Base-by-base conservation (phyloP, 805 yeast species). In the Wickerhamiella kurtzmanii region DNA sequence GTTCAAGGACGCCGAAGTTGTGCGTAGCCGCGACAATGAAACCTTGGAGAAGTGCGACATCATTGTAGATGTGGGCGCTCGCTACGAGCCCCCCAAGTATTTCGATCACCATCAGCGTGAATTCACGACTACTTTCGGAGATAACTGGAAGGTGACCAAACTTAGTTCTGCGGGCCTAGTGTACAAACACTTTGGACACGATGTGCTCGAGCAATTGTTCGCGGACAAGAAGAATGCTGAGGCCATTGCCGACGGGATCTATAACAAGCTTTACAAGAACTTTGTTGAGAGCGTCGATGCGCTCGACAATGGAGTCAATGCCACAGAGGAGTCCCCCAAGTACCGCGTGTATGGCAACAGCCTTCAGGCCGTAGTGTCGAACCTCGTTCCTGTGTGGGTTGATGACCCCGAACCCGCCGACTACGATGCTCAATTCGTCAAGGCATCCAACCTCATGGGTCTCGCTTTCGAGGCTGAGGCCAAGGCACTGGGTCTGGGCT, bases 51-150 rank as follows among this genome's bases (percentile, higher is more conserved):
- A 68, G 40, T 78, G 94, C 58, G 96, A 89, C 63, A 82, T 92
- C 48, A 94, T 92, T 32, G 89, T 92, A 47, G 98, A 92, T 66
- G 98, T 92, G 44, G 76, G 94, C 60, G 98, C 95, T 13, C 73
- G 82, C 61, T 92, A 88, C 64, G 95, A 87, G 61, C 83, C 82
- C 13, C 70, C 69, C 38, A 88, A 88, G 66, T 84, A 72, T 63
- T 89, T 85, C 63, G 98, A 92, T 63, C 98, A 92, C 62, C 98
- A 92, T 67, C 98, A 92, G 69, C 76, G 96, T 53, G 97, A 82
- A 17, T 92, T 92, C 60, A 66, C 67, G 25, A 88, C 82, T 55
- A 77, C 82, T 3, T 89, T 92, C 60, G 75, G 75, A 20, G 70
- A 62, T 1, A 50, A 53, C 16, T 65, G 70, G 6, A 82, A 70